A percentile compares a stretch with the other conserved stretches of the same genome.
Conservation (phyloP, 352 stramenopile genomes). For the Blastocystis sp. region DNA sequence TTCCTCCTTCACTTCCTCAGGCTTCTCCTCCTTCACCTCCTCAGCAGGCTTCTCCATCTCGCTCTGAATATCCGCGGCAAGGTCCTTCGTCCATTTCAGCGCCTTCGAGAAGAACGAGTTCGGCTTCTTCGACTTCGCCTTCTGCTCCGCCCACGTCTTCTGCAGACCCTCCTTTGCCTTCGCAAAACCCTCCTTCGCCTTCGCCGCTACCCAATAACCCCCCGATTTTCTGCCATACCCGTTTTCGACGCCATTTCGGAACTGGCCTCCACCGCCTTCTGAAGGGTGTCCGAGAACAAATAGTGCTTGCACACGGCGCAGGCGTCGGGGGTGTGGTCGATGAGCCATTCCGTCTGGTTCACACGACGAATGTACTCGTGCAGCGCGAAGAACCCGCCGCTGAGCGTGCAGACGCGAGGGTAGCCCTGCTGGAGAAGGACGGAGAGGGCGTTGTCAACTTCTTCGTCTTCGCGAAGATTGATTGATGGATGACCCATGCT, state of each 20-base stretch:
- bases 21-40: background rate
- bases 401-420: background rate
- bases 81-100: conserved; percentile 10
- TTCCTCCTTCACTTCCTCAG: no score
- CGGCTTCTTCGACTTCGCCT: conserved; percentile 16
- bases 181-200: background rate
- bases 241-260: conserved; percentile 39
- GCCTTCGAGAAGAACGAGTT: conserved; percentile 37
- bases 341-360: conserved; percentile 6
- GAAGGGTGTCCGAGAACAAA: background rate
- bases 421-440: background rate
- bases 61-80: background rate
- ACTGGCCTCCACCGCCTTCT: conserved; percentile 1
- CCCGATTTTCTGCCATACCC: background rate
- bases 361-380: conserved; percentile 2
- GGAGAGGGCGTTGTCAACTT: background rate
- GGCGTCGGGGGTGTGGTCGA: conserved; percentile 1
- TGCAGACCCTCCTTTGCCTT: background rate
- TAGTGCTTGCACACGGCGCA: conserved; percentile 63
- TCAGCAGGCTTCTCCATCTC: background rate
- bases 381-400: conserved; percentile 29
- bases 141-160: conserved; percentile 1
- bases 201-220: background rate
- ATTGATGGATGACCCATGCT: background rate
- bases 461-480: conserved; percentile 18